Evolutionary conservation across 2,329 filamentous ascomycete species (phyloP), one percentile per base, ranked within the genome.

Genomic region (Aspergillus pseudonomiae): DNA sequence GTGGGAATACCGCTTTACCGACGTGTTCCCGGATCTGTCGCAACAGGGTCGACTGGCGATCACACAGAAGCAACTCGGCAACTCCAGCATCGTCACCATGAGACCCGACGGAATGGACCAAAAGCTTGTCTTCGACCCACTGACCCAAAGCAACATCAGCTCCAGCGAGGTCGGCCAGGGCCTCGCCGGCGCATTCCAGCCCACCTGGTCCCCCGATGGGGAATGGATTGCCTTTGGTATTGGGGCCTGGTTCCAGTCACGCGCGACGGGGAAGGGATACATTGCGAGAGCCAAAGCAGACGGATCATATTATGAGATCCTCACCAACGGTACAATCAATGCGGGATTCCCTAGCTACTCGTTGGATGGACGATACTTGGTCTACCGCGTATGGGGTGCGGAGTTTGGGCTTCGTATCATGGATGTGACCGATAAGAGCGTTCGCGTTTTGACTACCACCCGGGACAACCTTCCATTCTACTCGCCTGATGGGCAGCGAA

Each of bases 1-100:
- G 5, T 81, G 75, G 75, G 80, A 81, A 6, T 81, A 81, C 63
- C 75, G 77, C 24, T 79, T 79, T 71, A 80, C 74, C 52, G 79
- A 82, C 59, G 77, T 82, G 3, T 81, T 82, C 68, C 79, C 80
- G 0, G 68, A 74, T 52, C 65, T 77, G 19, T 68, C 67, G 3
- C 71, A 68, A 10, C 58, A 67, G 2, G 66, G 73, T 39, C 68
- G 64, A 1, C 67, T 80, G 0, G 76, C 72, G 14, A 74, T 77
- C 21, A 81, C 79, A 0, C 70, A 77, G 61, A 81, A 80, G 63
- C 77, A 80, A 61, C 71, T 79, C 1, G 79, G 78, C 14, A 79
- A 80, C 60, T 75, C 75, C 2, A 79, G 77, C 11, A 70, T 81
- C 34, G 70, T 78, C 3, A 72, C 71, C 1, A 73, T 74, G 68